Evolutionary conservation across 192 early-diverging fungal species (phyloP), one percentile per base, ranked within the genome.

Genomic region (Backusella macrospora): DNA sequence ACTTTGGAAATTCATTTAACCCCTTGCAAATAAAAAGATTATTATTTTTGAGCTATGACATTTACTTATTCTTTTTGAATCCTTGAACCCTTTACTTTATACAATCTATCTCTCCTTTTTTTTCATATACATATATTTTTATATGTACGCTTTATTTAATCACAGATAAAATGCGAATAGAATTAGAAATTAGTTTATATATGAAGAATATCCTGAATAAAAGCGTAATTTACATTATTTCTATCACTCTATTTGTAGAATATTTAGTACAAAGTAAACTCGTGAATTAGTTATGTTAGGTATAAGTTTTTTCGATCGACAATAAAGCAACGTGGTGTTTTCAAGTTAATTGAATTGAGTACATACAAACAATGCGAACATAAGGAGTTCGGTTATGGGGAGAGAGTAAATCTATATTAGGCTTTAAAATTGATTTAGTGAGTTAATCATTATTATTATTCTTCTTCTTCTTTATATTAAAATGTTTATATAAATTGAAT

Each of bases 1-100:
- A 52, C 49, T 52, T 18, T 52, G 49, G 18, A 18, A 52, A 52
- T 52, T 52, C 49, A 52, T 52, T 52, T 52, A 52, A 52, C 49
- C 49, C 49, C 49, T 52, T 52, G 18, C n/a, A 52, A 52, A 23
- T 52, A 52, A 52, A 34, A 34, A 34, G 2, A 52, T 18, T 52
- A 18, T 52, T 52, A 52, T n/a, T 16, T 52, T 52, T 21, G n/a
- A 52, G 49, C 49, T 52, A 52, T 52, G 49, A 52, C 49, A 52
- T 18, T 52, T 18, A 10, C 9, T 23, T 52, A 6, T 52, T 18
- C n/a, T 52, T 18, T 52, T 18, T 6, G 8, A 21, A 34, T 34
- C n/a, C 9, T 52, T 52, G 18, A 2, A 9, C 10, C n/a, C 7
- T 18, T n/a, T 18, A 18, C 8, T 52, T 52, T 52, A 18, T 52